Evolutionary conservation across 208 protist genomes (phyloP).

Genomic region (Porcisia hertigi): DNA sequence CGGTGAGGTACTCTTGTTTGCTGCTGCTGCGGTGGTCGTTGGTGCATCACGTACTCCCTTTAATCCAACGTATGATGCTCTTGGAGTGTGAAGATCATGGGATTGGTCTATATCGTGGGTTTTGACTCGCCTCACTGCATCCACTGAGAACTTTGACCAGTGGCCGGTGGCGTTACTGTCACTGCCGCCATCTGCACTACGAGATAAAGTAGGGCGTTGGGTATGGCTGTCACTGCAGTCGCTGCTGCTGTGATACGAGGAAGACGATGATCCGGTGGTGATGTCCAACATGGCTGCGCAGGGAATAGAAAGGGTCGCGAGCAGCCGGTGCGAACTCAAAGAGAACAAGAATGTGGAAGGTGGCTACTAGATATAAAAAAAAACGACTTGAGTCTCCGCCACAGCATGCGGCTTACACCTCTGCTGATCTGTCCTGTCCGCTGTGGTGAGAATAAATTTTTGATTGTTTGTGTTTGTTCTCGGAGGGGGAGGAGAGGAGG

Average conservation of each 20-base stretch:
- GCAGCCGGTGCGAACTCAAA: neutral
- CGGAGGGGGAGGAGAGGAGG: no score
- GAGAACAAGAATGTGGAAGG: neutral
- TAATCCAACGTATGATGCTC: neutral
- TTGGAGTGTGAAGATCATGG: neutral
- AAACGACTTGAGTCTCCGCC: neutral
- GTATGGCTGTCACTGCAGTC: constrained; percentile 1
- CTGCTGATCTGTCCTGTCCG: neutral
- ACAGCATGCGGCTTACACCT: neutral
- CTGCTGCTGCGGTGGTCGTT: neutral
- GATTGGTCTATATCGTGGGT: neutral
- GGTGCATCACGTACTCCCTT: neutral
- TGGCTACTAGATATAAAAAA: neutral
- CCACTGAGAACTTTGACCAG: no score
- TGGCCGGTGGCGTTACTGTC: neutral
- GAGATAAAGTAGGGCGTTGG: neutral
- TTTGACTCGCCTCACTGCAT: neutral
- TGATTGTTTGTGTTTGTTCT: no score
- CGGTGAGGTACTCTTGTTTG: neutral
- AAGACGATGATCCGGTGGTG: constrained; percentile 24
- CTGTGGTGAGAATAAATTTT: no score
- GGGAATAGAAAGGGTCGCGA: neutral
- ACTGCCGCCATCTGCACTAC: neutral
- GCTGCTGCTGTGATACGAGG: constrained; percentile 21
- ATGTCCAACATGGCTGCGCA: constrained; percentile 17